Evolutionary conservation across 2,329 filamentous ascomycete genomes (phyloP).

Genomic region (Microdochium bolleyi): DNA sequence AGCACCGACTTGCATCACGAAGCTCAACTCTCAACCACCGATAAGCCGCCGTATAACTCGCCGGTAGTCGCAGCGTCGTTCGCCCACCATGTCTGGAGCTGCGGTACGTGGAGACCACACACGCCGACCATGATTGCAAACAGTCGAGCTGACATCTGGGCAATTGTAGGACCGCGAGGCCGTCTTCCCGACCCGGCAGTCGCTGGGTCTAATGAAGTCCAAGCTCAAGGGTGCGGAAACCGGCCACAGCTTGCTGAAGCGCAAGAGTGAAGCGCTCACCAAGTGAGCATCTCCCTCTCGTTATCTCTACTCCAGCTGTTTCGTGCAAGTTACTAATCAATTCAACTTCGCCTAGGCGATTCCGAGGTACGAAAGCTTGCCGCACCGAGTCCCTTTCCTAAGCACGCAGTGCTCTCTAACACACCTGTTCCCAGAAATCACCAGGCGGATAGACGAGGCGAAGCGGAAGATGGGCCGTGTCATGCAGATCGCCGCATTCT

Average conservation of each 20-base stretch:
- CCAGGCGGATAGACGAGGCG: conserved; percentile 92
- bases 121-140: neutral
- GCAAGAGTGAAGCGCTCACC: conserved; percentile 95
- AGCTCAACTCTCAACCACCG: neutral
- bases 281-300: conserved; percentile 54
- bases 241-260: conserved; percentile 89
- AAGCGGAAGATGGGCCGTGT: conserved; percentile 99
- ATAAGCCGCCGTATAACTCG: no score
- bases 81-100: conserved; percentile 42
- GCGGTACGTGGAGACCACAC: conserved; percentile 27
- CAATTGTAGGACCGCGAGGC: conserved; percentile 72
- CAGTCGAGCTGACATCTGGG: neutral
- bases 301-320: neutral
- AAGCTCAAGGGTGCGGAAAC: conserved; percentile 93
- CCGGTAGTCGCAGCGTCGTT: conserved; percentile 2
- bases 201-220: conserved; percentile 91
- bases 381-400: neutral
- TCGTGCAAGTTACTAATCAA: neutral
- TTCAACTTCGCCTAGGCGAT: conserved; percentile 50
- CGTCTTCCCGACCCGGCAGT: conserved; percentile 97
- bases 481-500: conserved; percentile 98
- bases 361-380: conserved; percentile 58
- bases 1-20: no score
- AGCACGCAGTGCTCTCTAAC: neutral
- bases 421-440: conserved; percentile 62